Percentiles rank a stretch among this genome's conserved stretches.
phyloP scores from a whole-genome alignment of 495 filamentous ascomycete species.

The Lepraria neglecta region DNA sequence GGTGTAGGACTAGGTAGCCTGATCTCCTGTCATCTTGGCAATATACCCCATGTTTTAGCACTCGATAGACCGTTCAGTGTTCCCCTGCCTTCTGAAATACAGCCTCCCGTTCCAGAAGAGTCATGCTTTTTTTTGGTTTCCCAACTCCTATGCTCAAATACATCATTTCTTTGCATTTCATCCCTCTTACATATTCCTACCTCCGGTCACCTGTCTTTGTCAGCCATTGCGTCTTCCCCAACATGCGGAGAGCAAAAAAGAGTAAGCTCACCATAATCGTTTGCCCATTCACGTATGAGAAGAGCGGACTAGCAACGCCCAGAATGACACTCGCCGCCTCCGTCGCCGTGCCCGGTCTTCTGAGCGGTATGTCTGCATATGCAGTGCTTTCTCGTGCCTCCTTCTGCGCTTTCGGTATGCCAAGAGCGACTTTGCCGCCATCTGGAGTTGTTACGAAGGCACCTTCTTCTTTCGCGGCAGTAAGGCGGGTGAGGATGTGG shows the following conservation, averaged over 20 bases:
- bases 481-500: slow-evolving; percentile 68
- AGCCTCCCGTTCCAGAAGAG: neutral
- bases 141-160: neutral
- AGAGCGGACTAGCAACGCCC: slow-evolving; percentile 71
- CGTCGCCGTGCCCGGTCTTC: slow-evolving; percentile 65
- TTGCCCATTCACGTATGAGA: slow-evolving; percentile 77
- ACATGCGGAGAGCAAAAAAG: neutral
- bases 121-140: neutral
- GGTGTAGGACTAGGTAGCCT: slow-evolving; percentile 44
- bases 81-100: neutral
- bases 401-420: slow-evolving; percentile 59
- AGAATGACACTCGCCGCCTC: slow-evolving; percentile 76
- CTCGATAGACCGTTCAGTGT: neutral
- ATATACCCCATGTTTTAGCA: slow-evolving; percentile 14
- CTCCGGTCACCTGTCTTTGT: slow-evolving; percentile 61
- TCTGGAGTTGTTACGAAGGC: slow-evolving; percentile 68
- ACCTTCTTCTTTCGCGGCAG: slow-evolving; percentile 71
- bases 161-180: neutral
- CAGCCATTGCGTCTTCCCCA: neutral
- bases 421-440: slow-evolving; percentile 69
- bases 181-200: slow-evolving; percentile 62
- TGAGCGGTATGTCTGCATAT: slow-evolving; percentile 65
- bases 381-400: slow-evolving; percentile 33
- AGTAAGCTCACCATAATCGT: slow-evolving; percentile 46
- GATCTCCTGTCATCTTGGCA: neutral